Evolutionary conservation across 139 green algal genomes (phyloP), one percentile per base, ranked within the genome.

Genomic region (Haematococcus lacustris): DNA sequence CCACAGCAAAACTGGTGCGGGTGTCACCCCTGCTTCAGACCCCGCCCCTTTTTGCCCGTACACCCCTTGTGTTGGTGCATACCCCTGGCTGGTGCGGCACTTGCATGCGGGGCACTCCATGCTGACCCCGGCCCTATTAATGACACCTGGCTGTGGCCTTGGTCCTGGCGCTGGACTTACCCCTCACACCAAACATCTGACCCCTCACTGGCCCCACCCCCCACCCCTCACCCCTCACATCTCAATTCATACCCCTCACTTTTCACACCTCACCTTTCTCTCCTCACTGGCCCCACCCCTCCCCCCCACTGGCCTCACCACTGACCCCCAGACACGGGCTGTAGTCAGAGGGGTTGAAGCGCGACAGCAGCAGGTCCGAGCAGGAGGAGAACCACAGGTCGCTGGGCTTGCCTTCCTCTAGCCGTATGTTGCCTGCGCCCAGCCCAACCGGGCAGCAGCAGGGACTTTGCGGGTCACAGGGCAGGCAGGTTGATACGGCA

Each of bases 381-480:
- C 87, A 92, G 1, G 77, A 86, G 2, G 72, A 40, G 43, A 85
- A 83, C 88, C 89, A 94, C 26, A 81, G 37, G 51, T 94, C 88
- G 1, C 28, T 66, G 5, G 72, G 68, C 30, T 71, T 65, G 6
- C 82, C 88, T 21, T 91, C 88, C 83, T 94, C 88, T 57, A 94
- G 65, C n/a, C 89, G 76, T 34, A 94, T 88, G 77, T 93, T 94
- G 47, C 89, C 89, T 67, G 71, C 32, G 38, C 63, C n/a, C 23
- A 4, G 21, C n/a, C 13, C 32, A 66, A 35, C 9, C 32, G 30
- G 32, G 9, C 25, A 37, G 60, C 60, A 66, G 13, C 17, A 64
- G n/a, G 53, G n/a, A n/a, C 53, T 32, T 25, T 64, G 17, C 53
- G 4, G 9, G 9, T 53, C 43, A 53, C 43, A 17, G 17, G 43